Conservation (phyloP, 106 monocot species). For the Dendrobium nobile region DNA sequence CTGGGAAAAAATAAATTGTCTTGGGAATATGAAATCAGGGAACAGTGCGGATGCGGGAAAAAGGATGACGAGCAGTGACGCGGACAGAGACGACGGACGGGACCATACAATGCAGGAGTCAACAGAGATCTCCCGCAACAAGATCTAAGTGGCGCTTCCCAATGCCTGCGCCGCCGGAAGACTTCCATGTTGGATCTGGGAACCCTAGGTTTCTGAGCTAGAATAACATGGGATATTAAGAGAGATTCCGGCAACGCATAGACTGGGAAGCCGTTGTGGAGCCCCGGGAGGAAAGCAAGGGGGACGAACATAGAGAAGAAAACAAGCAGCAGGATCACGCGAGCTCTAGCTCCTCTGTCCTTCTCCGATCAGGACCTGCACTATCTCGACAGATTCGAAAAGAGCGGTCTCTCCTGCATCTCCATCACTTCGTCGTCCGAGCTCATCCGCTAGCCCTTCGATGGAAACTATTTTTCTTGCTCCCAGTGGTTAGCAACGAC, state of each 20-base stretch:
- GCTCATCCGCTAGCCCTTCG: background rate
- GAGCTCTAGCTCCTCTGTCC: conserved; percentile 7
- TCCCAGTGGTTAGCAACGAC: too few species aligned
- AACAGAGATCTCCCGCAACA: background rate
- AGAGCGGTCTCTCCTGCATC: background rate
- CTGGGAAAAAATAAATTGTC: too few species aligned
- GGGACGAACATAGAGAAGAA: conserved; percentile 41
- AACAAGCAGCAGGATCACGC: conserved; percentile 35
- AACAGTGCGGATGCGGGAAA: too few species aligned
- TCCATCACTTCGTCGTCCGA: background rate
- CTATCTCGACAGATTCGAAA: background rate
- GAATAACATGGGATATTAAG: background rate
- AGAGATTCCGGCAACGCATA: background rate
- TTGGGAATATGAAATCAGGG: too few species aligned
- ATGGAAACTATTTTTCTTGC: background rate
- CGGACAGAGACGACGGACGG: too few species aligned
- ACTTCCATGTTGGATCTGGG: conserved; percentile 2
- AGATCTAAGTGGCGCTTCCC: background rate
- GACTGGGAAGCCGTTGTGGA: conserved; percentile 19
- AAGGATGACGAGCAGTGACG: too few species aligned
- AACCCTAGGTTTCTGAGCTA: background rate
- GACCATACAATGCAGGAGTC: background rate
- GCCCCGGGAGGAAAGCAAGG: conserved; percentile 43
- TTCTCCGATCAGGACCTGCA: background rate
- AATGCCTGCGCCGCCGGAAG: background rate